Evolutionary conservation across 1,139 yeast species (phyloP).

Genomic region (Debaryomyces psychrophilus): DNA sequence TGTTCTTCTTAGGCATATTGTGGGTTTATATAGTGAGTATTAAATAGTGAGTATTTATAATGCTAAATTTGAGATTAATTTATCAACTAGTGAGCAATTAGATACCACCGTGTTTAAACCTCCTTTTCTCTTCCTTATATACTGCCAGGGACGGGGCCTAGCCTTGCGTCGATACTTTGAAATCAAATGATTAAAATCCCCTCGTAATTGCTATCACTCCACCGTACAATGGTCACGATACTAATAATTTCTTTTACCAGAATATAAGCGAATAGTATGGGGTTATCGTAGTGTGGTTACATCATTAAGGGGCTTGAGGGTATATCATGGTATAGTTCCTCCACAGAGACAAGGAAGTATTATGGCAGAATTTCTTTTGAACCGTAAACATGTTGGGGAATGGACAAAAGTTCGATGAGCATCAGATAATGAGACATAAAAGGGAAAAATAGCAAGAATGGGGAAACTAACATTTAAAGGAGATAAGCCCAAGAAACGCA

Average conservation of each 20-base stretch:
- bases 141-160: conserved; percentile 3
- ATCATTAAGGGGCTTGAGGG: not conserved
- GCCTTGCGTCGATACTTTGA: not conserved
- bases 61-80: not conserved
- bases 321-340: not conserved
- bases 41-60: conserved; percentile 1
- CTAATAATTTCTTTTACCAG: conserved; percentile 10
- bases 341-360: not conserved
- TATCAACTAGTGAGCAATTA: not conserved
- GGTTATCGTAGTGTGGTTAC: conserved; percentile 1
- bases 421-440: conserved; percentile 7
- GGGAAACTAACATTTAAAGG: conserved; percentile 18
- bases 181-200: conserved; percentile 7
- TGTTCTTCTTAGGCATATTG: conserved; percentile 25
- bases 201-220: conserved; percentile 13
- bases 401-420: conserved; percentile 9
- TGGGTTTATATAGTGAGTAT: not conserved
- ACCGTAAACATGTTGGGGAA: not conserved
- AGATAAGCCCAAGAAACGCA: conserved; percentile 16
- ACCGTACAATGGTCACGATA: conserved; percentile 13
- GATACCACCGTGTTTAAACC: not conserved
- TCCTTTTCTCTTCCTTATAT: not conserved
- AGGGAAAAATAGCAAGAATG: conserved; percentile 12
- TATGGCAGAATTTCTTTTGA: conserved; percentile 1
- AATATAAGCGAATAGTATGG: conserved; percentile 3